These are phyloP conservation scores for Lignosus rhinocerotis DNA, from an alignment of 1,284 basidiomycete genomes.

Conservation along the genomic window DNA sequence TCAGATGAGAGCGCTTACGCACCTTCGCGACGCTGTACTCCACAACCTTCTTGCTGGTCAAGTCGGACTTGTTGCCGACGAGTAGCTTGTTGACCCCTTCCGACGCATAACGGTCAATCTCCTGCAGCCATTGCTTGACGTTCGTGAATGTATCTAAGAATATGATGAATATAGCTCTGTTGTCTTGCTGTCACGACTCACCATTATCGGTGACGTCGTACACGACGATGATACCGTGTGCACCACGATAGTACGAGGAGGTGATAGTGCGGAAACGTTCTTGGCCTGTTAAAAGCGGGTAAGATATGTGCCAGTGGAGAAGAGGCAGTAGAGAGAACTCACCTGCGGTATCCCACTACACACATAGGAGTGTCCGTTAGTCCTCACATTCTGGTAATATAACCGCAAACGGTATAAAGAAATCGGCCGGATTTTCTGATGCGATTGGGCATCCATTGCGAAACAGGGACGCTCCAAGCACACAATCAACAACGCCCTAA, in stretches of 20 bases:
- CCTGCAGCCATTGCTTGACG: conserved; percentile 99
- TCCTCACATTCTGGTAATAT: neutral
- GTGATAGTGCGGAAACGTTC: conserved; percentile 98
- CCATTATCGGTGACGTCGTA: conserved; percentile 99
- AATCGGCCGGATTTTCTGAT: neutral
- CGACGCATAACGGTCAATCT: conserved; percentile 98
- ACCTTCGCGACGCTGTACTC: conserved; percentile 98
- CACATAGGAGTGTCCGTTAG: neutral
- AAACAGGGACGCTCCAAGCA: neutral
- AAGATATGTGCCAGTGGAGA: neutral
- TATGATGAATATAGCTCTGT: conserved; percentile 11
- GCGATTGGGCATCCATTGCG: neutral
- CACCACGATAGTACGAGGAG: conserved; percentile 95
- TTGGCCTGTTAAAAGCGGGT: conserved; percentile 58
- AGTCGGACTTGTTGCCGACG: conserved; percentile 97
- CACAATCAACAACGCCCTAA: conserved; percentile 4
- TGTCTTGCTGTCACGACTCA: conserved; percentile 34
- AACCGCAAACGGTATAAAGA: neutral
- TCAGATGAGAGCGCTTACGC: conserved; percentile 21
- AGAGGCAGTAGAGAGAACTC: conserved; percentile 23
- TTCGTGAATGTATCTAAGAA: conserved; percentile 90
- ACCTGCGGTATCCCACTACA: conserved; percentile 95
- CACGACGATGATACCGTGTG: conserved; percentile 97
- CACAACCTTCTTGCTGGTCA: conserved; percentile 98
- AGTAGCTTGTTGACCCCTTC: conserved; percentile 99